These are phyloP conservation scores for Clitopilus passeckerianus DNA, from an alignment of 768 basidiomycete genomes.

Conservation along the genomic window DNA sequence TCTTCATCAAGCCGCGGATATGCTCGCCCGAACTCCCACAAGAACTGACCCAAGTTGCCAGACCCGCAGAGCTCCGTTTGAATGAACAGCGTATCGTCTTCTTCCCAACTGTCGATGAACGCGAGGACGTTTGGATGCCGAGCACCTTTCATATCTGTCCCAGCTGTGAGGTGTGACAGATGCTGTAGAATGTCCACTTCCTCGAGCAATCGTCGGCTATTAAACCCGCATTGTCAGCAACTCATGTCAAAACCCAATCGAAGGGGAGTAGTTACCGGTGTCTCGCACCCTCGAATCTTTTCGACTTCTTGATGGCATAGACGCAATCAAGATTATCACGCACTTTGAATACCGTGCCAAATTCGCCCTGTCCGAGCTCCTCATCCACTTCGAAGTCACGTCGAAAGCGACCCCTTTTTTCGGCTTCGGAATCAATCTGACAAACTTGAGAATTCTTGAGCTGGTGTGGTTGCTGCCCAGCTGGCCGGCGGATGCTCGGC, in stretches of 20 bases:
- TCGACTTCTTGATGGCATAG: constrained; percentile 92
- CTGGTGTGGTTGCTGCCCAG: not conserved
- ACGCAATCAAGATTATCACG: constrained; percentile 42
- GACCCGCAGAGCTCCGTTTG: constrained; percentile 92
- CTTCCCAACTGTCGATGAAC: constrained; percentile 96
- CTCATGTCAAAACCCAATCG: constrained; percentile 14
- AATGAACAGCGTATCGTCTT: constrained; percentile 82
- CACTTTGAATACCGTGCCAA: constrained; percentile 89
- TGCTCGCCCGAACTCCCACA: constrained; percentile 84
- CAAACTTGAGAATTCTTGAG: not conserved
- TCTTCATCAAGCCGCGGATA: constrained; percentile 88
- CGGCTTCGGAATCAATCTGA: constrained; percentile 23
- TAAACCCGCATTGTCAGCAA: constrained; percentile 15
- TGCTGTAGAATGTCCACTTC: constrained; percentile 91
- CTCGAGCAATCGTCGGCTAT: constrained; percentile 80
- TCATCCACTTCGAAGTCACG: constrained; percentile 77
- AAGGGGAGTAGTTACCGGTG: constrained; percentile 63
- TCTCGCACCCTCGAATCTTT: constrained; percentile 84
- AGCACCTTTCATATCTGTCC: constrained; percentile 17
- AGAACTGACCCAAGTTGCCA: constrained; percentile 87
- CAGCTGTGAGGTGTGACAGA: constrained; percentile 43
- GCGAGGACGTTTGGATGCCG: constrained; percentile 79
- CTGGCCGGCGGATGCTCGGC: constrained; percentile 24
- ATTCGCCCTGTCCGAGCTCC: constrained; percentile 86
- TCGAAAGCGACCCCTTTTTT: constrained; percentile 66